Conservation (phyloP, 1,139 yeast genomes). For the Hyphopichia burtonii region DNA sequence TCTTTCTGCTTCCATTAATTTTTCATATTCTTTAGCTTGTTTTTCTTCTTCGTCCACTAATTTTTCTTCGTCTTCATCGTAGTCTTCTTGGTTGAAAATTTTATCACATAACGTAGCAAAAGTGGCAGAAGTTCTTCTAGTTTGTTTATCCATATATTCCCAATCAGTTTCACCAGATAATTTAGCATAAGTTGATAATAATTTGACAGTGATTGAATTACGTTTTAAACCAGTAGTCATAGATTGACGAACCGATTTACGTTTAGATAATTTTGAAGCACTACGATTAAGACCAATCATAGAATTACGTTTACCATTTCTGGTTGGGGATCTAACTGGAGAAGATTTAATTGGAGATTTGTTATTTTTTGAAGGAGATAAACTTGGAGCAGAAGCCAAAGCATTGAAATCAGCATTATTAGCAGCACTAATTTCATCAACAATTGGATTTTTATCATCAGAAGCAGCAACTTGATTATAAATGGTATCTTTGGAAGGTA, state of each 20-base stretch:
- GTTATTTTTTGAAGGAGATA: conserved; percentile 6
- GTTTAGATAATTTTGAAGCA: conserved; percentile 21
- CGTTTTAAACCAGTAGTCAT: conserved; percentile 53
- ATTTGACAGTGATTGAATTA: conserved; percentile 67
- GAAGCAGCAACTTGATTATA: conserved; percentile 6
- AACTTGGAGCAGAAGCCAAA: conserved; percentile 4
- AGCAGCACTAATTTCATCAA: conserved; percentile 15
- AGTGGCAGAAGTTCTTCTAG: conserved; percentile 73
- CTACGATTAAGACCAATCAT: conserved; percentile 13
- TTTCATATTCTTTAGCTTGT: conserved; percentile 48
- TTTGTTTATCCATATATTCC: conserved; percentile 70
- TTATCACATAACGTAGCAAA: conserved; percentile 77
- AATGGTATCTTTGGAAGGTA: conserved; percentile 41
- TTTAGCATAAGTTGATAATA: conserved; percentile 70
- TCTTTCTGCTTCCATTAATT: conserved; percentile 49
- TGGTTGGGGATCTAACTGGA: background rate
- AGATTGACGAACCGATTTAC: conserved; percentile 43
- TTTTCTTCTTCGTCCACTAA: conserved; percentile 51
- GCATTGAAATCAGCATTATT: conserved; percentile 3
- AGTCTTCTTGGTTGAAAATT: conserved; percentile 59
- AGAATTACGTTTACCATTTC: conserved; percentile 22
- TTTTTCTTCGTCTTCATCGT: conserved; percentile 57
- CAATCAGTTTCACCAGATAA: conserved; percentile 65
- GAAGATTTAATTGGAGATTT: background rate
- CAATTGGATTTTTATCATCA: conserved; percentile 19